phyloP scores from a whole-genome alignment of 2,329 filamentous ascomycete genomes.

The Beauveria pseudobassiana region DNA sequence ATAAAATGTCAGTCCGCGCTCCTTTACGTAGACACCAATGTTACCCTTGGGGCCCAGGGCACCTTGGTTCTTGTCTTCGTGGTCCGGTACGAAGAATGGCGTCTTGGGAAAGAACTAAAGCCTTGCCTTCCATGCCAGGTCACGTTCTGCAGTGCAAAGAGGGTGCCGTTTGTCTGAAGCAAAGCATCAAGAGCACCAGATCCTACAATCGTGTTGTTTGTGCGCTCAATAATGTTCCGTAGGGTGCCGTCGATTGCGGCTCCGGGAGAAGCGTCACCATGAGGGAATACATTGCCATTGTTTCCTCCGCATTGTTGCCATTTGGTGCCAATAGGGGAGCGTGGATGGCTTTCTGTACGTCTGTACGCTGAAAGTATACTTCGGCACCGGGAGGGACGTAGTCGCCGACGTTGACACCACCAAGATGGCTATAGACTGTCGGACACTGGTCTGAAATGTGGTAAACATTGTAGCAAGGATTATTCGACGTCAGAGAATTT shows the following conservation, averaged over 20 bases:
- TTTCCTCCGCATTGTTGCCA: slow-evolving; percentile 27
- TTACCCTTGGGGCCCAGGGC: slow-evolving; percentile 7
- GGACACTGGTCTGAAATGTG: slow-evolving; percentile 67
- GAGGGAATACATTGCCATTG: slow-evolving; percentile 11
- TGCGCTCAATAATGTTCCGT: slow-evolving; percentile 14
- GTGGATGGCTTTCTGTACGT: slow-evolving; percentile 62
- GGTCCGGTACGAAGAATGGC: slow-evolving; percentile 12
- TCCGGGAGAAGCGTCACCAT: slow-evolving; percentile 11
- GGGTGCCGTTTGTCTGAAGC: slow-evolving; percentile 54
- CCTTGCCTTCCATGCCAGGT: slow-evolving; percentile 60
- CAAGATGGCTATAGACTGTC: slow-evolving; percentile 59
- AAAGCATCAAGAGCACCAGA: slow-evolving; percentile 38
- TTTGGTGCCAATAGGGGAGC: slow-evolving; percentile 46
- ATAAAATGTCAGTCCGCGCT: slow-evolving; percentile 16
- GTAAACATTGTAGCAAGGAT: slow-evolving; percentile 77
- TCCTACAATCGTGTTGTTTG: slow-evolving; percentile 16
- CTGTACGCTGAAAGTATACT: slow-evolving; percentile 63
- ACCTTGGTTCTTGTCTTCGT: slow-evolving; percentile 24
- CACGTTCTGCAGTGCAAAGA: slow-evolving; percentile 64
- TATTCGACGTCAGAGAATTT: slow-evolving; percentile 43
- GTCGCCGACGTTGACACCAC: background rate
- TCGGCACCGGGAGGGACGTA: slow-evolving; percentile 47
- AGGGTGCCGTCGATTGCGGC: slow-evolving; percentile 12
- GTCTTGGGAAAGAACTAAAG: slow-evolving; percentile 43
- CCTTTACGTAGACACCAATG: slow-evolving; percentile 13